Evolutionary conservation across 1,139 yeast species (phyloP).

Genomic region (Debaryomyces sp.): DNA sequence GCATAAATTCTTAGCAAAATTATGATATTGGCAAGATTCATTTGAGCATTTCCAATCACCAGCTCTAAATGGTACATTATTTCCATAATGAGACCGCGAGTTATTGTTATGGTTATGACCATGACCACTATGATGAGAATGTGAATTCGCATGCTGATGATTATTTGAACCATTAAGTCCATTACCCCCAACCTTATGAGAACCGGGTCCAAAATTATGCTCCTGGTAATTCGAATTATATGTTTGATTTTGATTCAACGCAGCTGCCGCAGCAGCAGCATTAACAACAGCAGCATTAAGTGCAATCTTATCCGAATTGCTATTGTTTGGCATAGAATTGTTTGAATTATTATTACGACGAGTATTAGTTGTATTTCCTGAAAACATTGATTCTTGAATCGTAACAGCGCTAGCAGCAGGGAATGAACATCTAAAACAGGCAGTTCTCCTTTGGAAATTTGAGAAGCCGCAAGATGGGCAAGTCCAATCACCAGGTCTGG

Average conservation of each 20-base stretch:
- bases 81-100: conserved; percentile 24
- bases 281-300: conserved; percentile 14
- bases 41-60: conserved; percentile 94
- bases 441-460: conserved; percentile 91
- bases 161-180: conserved; percentile 1
- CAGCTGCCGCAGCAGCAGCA: conserved; percentile 20
- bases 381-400: conserved; percentile 51
- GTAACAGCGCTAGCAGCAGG: conserved; percentile 78
- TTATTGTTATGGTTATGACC: conserved; percentile 18
- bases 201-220: neutral
- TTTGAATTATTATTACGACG: conserved; percentile 9
- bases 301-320: conserved; percentile 15
- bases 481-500: conserved; percentile 97
- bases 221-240: conserved; percentile 6
- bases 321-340: conserved; percentile 15
- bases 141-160: conserved; percentile 5
- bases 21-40: conserved; percentile 83
- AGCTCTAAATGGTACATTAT: conserved; percentile 85
- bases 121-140: conserved; percentile 17
- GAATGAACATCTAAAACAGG: conserved; percentile 90
- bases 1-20: conserved; percentile 87
- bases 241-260: conserved; percentile 12
- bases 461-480: conserved; percentile 97
- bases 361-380: conserved; percentile 13
- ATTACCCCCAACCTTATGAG: conserved; percentile 3